Evolutionary conservation across 192 early-diverging fungal genomes (phyloP).

Genomic region (Umbelopsis ramanniana): DNA sequence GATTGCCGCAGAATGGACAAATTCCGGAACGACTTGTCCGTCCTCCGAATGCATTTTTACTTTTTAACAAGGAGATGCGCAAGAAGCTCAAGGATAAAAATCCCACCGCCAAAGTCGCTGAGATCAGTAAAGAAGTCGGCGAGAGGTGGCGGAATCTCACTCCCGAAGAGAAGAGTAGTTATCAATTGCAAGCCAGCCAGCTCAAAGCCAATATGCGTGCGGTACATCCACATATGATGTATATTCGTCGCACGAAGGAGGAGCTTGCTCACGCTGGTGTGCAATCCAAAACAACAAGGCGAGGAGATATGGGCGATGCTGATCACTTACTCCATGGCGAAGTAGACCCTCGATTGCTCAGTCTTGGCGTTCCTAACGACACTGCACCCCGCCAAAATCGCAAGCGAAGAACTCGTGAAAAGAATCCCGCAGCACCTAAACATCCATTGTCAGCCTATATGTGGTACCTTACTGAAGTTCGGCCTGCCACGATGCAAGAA

Average conservation of each 20-base stretch:
- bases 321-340: slow-evolving; percentile 3
- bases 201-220: slow-evolving; percentile 54
- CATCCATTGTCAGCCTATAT: slow-evolving; percentile 76
- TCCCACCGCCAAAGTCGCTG: slow-evolving; percentile 61
- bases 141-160: slow-evolving; percentile 55
- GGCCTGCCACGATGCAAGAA: slow-evolving; percentile 60
- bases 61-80: slow-evolving; percentile 67
- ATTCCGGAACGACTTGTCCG: slow-evolving; percentile 48
- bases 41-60: slow-evolving; percentile 61
- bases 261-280: slow-evolving; percentile 54
- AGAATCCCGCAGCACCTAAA: slow-evolving; percentile 64
- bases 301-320: neutral
- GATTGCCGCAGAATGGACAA: slow-evolving; percentile 9
- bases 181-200: slow-evolving; percentile 45
- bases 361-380: neutral
- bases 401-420: slow-evolving; percentile 52
- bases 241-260: slow-evolving; percentile 62
- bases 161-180: slow-evolving; percentile 43
- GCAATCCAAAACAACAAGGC: neutral
- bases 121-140: slow-evolving; percentile 62
- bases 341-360: neutral
- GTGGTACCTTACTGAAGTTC: slow-evolving; percentile 63
- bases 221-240: slow-evolving; percentile 56
- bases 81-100: slow-evolving; percentile 55
- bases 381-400: neutral